Base-by-base conservation (phyloP, 768 basidiomycete species). In the Mycena rosella region DNA sequence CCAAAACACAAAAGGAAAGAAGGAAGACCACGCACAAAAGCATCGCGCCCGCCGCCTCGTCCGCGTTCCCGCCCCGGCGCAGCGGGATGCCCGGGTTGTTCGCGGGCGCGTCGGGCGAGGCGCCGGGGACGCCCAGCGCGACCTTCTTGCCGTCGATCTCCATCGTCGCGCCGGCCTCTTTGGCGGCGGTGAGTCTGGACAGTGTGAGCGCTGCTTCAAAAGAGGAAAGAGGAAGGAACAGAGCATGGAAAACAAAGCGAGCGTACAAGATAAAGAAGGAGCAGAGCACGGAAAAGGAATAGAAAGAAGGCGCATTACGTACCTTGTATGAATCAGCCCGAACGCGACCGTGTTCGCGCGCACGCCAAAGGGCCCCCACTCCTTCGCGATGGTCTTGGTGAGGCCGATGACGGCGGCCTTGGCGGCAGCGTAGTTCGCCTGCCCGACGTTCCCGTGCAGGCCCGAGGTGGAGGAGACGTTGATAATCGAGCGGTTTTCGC, bases 21-120 rank as follows among this genome's bases (percentile, higher is more conserved):
- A n/a, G n/a, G n/a, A n/a, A n/a, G n/a, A n/a, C n/a, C n/a, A 87
- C 91, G 74, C 78, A 94, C 92, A 95, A 95, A 20, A 95, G 84
- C 73, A 94, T 85, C 1, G 85, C 85, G 24, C 84, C 86, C 5
- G 92, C 94, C 7, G 91, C 94, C 76, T 96, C 94, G 58, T 95
- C 94, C 1, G 92, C 79, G 10, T 83, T 82, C 55, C 87, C 91
- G 18, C 89, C 87, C 56, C 93, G 83, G 44, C 87, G 82, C 27
- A 96, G 85, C n/a, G 95, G 91, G 75, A 85, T 87, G 24, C 74
- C 69, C 15, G 79, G 81, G 68, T 84, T 65, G n/a, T 73, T 73
- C 27, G 65, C 75, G 27, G 75, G 75, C 2, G 76, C 75, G 0
- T 83, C 79, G 48, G 81, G 77, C 60, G 78, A 82, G 3, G 83